A percentile compares a stretch with the other conserved stretches of the same genome.
These are phyloP conservation scores for Coccomyxa subellipsoidea DNA, from an alignment of 163 green algal species.

Conservation along the genomic window DNA sequence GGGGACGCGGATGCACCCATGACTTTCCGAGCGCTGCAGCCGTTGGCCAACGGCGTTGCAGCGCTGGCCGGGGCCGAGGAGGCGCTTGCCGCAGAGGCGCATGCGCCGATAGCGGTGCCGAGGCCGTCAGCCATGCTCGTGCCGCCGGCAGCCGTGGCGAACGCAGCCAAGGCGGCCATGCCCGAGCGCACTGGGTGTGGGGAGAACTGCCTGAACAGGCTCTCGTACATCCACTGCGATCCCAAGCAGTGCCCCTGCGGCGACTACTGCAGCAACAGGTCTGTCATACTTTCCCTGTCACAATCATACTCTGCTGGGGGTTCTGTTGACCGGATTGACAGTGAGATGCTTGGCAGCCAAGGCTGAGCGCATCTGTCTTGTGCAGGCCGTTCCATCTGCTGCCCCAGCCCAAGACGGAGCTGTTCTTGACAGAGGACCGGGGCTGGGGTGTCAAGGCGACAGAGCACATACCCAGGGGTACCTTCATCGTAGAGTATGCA, in stretches of 20 bases:
- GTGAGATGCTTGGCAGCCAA: too few species aligned
- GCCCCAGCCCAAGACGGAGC: slow-evolving; percentile 55
- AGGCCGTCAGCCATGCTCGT: not conserved
- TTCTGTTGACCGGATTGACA: too few species aligned
- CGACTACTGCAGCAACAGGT: slow-evolving; percentile 4
- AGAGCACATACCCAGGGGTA: slow-evolving; percentile 47
- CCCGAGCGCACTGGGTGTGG: slow-evolving; percentile 39
- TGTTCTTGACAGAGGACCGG: slow-evolving; percentile 76
- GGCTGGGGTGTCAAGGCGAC: slow-evolving; percentile 77
- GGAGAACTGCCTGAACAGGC: slow-evolving; percentile 75
- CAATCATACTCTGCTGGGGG: too few species aligned
- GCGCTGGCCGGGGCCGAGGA: not conserved
- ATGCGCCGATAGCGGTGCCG: not conserved
- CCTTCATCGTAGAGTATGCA: slow-evolving; percentile 89
- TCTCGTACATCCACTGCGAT: slow-evolving; percentile 80
- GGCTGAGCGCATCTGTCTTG: too few species aligned
- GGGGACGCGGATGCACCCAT: not conserved
- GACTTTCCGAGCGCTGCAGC: not conserved
- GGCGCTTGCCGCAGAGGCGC: not conserved
- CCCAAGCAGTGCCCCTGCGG: slow-evolving; percentile 69
- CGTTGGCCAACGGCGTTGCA: not conserved
- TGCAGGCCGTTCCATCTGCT: slow-evolving; percentile 70
- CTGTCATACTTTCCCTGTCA: not conserved
- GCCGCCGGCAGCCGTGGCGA: not conserved
- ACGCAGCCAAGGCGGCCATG: not conserved